Evolutionary conservation across 1,284 basidiomycete species (phyloP), one percentile per base, ranked within the genome.

Genomic region (Cryptococcus maquisensis): DNA sequence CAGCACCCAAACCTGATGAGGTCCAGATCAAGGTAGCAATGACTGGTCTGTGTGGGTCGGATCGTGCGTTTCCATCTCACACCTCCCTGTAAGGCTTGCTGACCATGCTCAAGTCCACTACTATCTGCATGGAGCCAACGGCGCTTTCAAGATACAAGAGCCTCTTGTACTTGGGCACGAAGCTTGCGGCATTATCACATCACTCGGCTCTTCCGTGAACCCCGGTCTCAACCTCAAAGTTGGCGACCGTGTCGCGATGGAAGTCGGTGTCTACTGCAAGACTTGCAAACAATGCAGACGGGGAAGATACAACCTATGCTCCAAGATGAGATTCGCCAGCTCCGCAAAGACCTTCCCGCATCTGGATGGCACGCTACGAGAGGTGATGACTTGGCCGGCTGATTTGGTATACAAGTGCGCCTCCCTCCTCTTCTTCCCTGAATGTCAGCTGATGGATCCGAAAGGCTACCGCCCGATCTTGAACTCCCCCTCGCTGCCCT

Each of bases 231-330:
- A 60, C 10, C 78, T 96, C 59, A 78, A 81, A 23, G 82, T 87
- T 23, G 93, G 94, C 46, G 88, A 93, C 75, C 84, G 90, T 47
- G 92, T 98, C 49, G 94, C 93, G 16, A 88, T 97, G 70, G 94
- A 98, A 75, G 88, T 90, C 12, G 94, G 94, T 40, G 83, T 93
- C 68, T 86, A 86, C 80, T 97, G 93, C 79, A 83, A 83, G 56
- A 80, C 80, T 44, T 81, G 80, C 66, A 64, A 69, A 24, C 67
- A 61, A 53, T 78, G 77, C 67, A 75, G 77, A 56, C 80, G 81
- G 47, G 90, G 89, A n/a, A 82, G 90, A 39, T 98, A 97, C 80
- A 97, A 98, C 79, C 84, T 98, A 56, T 98, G 94, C 81, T 85
- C 85, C 4, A 62, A 68, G 46, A 74, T 98, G 84, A 83, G 90